Evolutionary conservation across 208 protist genomes (phyloP), one percentile per base, ranked within the genome.

Genomic region (Trypanosoma lewisi): DNA sequence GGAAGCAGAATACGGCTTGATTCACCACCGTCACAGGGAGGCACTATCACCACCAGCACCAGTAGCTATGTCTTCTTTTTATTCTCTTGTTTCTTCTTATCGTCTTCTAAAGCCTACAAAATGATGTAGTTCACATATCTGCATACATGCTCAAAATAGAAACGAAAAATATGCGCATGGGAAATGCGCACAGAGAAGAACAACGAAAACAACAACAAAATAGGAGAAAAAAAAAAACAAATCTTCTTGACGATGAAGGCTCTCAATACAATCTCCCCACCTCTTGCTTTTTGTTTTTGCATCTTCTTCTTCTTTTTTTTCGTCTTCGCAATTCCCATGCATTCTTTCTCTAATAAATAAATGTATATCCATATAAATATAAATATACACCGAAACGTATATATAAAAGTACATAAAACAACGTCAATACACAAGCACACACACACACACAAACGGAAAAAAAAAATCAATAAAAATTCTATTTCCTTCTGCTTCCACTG

Each of bases 401-500:
- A n/a, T n/a, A n/a, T n/a, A n/a, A n/a, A n/a, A n/a, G n/a, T n/a
- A n/a, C n/a, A n/a, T n/a, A n/a, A n/a, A 41, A 41, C 7, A 41
- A 41, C 36, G 14, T 14, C 9, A 7, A 41, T 14, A 14, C 36
- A 41, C 36, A 41, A 41, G 36, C 36, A 41, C 36, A 41, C 36
- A 41, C 36, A 41, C 36, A 41, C 36, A 41, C 7, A 41, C 19
- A 14, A 52, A 25, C 17, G 25, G 25, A 50, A 50, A 50, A 50
- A 48, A 48, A 48, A 50, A 28, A 50, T 30, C 4, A 50, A 50
- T 14, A 50, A 50, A 8, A 50, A 27, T 37, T 60, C 39, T 55
- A 59, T 67, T 49, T 61, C 31, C 27, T 73, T 55, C 71, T 74
- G 27, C 70, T 70, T 51, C 73, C 76, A n/a, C 70, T 63, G 16